Percentiles rank a stretch among this genome's conserved stretches.
Evolutionary conservation across 306 rosid species (phyloP).

Genomic region (Rosa chinensis): DNA sequence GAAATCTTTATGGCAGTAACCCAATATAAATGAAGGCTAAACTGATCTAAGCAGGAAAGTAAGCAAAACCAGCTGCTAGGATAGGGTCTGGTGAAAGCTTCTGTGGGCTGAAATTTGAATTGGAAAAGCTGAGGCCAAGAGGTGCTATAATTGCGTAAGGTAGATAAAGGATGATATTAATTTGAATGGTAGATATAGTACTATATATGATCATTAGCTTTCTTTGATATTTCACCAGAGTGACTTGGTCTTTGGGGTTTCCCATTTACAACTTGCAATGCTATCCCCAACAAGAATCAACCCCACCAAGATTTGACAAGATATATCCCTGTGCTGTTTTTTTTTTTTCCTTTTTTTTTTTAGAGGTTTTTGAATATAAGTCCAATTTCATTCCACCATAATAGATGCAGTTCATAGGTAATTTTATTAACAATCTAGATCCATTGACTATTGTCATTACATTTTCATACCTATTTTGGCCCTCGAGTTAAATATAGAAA

Average conservation of each 20-base stretch:
- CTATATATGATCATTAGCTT: neutral
- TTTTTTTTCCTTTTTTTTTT: no score
- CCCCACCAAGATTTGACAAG: constrained; percentile 8
- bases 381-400: no score
- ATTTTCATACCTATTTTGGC: no score
- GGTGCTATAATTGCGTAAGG: constrained; percentile 24
- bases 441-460: no score
- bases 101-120: constrained; percentile 38
- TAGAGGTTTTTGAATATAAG: no score
- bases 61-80: constrained; percentile 42
- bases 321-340: neutral
- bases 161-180: neutral
- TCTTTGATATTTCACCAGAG: neutral
- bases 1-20: neutral
- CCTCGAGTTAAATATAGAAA: no score
- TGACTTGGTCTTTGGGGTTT: neutral
- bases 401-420: no score
- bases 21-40: neutral
- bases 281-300: neutral
- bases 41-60: neutral
- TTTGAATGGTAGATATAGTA: neutral
- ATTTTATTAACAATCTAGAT: no score
- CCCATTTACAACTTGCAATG: constrained; percentile 2
- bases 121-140: constrained; percentile 17
- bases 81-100: constrained; percentile 16